Evolutionary conservation across 1,139 yeast species (phyloP), one percentile per base, ranked within the genome.

Genomic region (Sugiyamaella neomexicana): DNA sequence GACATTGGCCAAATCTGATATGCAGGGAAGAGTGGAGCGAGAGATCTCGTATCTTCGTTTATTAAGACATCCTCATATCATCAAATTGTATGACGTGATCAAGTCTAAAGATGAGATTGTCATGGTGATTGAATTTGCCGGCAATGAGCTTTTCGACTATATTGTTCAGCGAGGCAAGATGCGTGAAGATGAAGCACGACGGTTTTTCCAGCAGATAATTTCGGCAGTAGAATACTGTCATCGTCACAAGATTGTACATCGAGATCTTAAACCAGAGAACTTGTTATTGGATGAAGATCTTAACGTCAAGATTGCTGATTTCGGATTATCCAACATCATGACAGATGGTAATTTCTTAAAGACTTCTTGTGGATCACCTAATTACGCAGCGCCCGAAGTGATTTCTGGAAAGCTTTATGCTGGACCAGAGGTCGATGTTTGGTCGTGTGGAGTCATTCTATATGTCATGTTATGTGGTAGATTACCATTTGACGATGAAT

Each of bases 221-320:
- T 93, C 97, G 38, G 99, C 99, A 1, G 97, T 93, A 1, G 98
- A 91, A 67, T 95, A 95, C 74, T 95, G 99, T 68, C 99, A 93
- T 72, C 81, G 97, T 59, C 98, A 93, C 72, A 93, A 93, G 74
- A 93, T 93, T 75, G 99, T 95, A 43, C 99, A 93, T 69, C 78
- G 99, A 64, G 99, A 93, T 73, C 80, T 91, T 69, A 93, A 93
- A 69, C 99, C 98, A 0, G 98, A 93, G 69, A 93, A 93, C 71
- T 77, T 93, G 70, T 77, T 93, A 60, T 76, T 93, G 62, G 98
- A 93, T 69, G 98, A 91, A 64, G 86, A 89, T 58, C 75, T 90
- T 62, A 90, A 91, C 69, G 97, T 93, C 54, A 93, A 93, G 71
- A 93, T 93, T 73, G 98, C 98, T 13, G 99, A 93, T 76, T 93